These are phyloP conservation scores for Hyphopichia fennica DNA, from an alignment of 1,139 yeast genomes.

Conservation along the genomic window DNA sequence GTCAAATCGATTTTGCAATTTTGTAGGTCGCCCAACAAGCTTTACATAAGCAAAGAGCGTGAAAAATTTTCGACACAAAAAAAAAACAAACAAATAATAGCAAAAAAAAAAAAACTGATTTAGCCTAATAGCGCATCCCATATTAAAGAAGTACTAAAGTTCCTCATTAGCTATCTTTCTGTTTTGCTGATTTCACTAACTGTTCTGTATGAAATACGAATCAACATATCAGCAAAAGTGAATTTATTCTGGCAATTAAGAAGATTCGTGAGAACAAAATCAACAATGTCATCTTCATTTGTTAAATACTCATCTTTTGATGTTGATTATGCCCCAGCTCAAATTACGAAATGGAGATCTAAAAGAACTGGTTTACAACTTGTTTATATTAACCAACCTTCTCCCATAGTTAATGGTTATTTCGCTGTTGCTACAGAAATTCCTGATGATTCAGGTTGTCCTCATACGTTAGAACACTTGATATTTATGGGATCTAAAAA, in stretches of 20 bases:
- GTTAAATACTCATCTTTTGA: slow-evolving; percentile 51
- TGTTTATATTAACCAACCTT: slow-evolving; percentile 72
- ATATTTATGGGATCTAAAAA: slow-evolving; percentile 91
- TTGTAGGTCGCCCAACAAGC: neutral
- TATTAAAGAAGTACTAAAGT: neutral
- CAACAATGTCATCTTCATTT: slow-evolving; percentile 22
- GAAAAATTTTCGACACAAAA: neutral
- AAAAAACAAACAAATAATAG: too few relatives aligned
- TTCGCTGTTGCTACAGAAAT: slow-evolving; percentile 96
- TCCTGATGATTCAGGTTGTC: slow-evolving; percentile 82
- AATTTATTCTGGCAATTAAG: neutral
- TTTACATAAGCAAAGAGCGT: neutral
- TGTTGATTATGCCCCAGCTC: slow-evolving; percentile 63
- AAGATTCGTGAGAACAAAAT: slow-evolving; percentile 2
- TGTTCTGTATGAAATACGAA: neutral
- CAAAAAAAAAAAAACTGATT: too few relatives aligned
- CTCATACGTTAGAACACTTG: slow-evolving; percentile 94
- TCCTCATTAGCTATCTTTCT: neutral
- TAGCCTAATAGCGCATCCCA: neutral
- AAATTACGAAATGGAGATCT: slow-evolving; percentile 72
- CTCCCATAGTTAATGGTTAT: slow-evolving; percentile 90
- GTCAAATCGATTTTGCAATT: neutral
- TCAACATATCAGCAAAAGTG: neutral
- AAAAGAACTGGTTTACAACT: slow-evolving; percentile 79
- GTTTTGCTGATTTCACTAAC: neutral